Evolutionary conservation across 2,329 filamentous ascomycete genomes (phyloP).

Genomic region (Xylariaceae sp.): DNA sequence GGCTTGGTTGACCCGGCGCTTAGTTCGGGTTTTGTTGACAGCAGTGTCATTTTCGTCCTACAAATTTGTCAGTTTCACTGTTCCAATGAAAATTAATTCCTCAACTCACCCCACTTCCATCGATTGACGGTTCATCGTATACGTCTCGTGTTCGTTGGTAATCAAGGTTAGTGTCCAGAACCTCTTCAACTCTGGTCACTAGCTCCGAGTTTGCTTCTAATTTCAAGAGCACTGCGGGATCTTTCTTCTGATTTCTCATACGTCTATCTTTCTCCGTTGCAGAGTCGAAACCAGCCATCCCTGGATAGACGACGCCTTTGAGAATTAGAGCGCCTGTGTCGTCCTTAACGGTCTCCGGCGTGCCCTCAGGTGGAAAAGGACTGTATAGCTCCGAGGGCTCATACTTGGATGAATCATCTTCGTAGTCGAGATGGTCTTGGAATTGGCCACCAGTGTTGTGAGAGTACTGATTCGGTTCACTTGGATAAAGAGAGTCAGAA

Average conservation of each 20-base stretch:
- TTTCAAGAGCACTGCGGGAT: constrained; percentile 70
- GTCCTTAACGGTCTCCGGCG: constrained; percentile 39
- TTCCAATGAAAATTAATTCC: not conserved
- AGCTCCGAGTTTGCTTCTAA: constrained; percentile 69
- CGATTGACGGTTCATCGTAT: constrained; percentile 64
- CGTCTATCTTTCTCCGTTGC: constrained; percentile 75
- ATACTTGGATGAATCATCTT: constrained; percentile 36
- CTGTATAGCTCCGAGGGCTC: constrained; percentile 42
- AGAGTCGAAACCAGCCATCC: constrained; percentile 83
- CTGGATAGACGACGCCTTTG: constrained; percentile 77
- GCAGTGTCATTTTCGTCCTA: constrained; percentile 34
- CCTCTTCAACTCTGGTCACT: constrained; percentile 69
- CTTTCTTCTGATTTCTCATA: constrained; percentile 80
- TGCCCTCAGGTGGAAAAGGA: constrained; percentile 37
- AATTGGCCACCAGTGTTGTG: constrained; percentile 10
- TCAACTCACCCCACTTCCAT: constrained; percentile 56
- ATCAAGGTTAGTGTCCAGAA: constrained; percentile 63
- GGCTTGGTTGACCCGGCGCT: constrained; percentile 23
- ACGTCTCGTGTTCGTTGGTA: constrained; percentile 62
- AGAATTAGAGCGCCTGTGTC: constrained; percentile 47
- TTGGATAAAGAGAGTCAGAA: constrained; percentile 10
- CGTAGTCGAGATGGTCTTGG: constrained; percentile 28
- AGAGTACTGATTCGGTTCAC: constrained; percentile 5
- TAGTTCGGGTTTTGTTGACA: constrained; percentile 10
- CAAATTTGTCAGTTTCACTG: constrained; percentile 23